Conservation (phyloP, 2,329 filamentous ascomycete genomes). For the Plenodomus biglobosus region DNA sequence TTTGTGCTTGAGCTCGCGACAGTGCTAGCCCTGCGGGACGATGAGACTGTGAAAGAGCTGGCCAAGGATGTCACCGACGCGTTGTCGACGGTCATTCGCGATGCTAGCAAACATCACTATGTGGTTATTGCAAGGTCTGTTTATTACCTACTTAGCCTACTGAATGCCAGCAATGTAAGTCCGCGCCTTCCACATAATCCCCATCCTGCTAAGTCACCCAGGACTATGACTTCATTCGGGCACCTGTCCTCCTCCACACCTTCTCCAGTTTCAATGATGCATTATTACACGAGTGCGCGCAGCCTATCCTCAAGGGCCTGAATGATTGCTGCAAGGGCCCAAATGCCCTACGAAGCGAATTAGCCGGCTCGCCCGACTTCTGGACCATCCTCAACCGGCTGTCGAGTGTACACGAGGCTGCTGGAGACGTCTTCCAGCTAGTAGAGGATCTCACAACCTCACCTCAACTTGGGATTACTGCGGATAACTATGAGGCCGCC, state of each 20-base stretch:
- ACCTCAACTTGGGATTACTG: conserved; percentile 79
- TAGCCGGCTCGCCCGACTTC: conserved; percentile 95
- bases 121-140: conserved; percentile 81
- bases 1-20: conserved; percentile 93
- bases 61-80: conserved; percentile 79
- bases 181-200: neutral
- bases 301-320: conserved; percentile 76
- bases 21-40: conserved; percentile 73
- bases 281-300: conserved; percentile 72
- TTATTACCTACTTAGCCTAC: conserved; percentile 80
- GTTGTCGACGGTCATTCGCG: conserved; percentile 78
- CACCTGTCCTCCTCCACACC: conserved; percentile 86
- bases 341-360: conserved; percentile 79
- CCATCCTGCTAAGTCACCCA: conserved; percentile 38
- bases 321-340: conserved; percentile 77
- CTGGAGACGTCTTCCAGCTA: conserved; percentile 81
- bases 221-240: conserved; percentile 88
- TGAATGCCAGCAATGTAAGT: conserved; percentile 82
- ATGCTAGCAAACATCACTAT: conserved; percentile 75
- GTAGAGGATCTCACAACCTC: conserved; percentile 72
- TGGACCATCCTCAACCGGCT: conserved; percentile 86
- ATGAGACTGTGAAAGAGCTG: conserved; percentile 68
- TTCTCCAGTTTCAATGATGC: conserved; percentile 86
- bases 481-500: conserved; percentile 92
- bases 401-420: conserved; percentile 68